These are phyloP conservation scores for Pholiota molesta DNA, from an alignment of 768 basidiomycete species.

Conservation along the genomic window DNA sequence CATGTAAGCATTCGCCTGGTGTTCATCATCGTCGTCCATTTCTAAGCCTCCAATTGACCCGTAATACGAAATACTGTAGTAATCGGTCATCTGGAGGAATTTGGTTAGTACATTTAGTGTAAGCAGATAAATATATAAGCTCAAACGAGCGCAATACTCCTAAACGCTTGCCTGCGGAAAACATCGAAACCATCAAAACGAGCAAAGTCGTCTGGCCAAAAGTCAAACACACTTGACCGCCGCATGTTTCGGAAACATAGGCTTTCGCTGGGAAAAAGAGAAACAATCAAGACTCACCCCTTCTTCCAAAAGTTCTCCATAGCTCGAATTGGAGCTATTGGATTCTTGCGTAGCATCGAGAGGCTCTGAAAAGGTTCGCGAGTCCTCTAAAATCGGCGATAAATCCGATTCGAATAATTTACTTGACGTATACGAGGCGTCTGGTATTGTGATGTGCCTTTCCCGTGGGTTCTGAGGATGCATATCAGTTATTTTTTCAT, in stretches of 20 bases:
- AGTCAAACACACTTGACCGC: not conserved
- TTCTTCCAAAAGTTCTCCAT: slow-evolving; percentile 28
- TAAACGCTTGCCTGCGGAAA: not conserved
- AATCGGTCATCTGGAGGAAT: slow-evolving; percentile 18
- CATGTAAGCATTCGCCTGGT: slow-evolving; percentile 9
- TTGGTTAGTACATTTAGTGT: not conserved
- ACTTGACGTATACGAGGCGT: slow-evolving; percentile 17
- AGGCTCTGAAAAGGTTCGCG: slow-evolving; percentile 23
- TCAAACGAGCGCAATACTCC: too few species aligned
- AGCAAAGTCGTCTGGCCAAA: not conserved
- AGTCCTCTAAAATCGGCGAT: slow-evolving; percentile 41
- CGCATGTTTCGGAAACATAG: too few species aligned
- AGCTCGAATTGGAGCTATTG: slow-evolving; percentile 30
- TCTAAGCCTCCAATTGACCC: slow-evolving; percentile 13
- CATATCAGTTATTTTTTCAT: not conserved
- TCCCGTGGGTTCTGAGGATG: not conserved
- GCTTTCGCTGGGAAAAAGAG: not conserved
- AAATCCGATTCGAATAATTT: slow-evolving; percentile 34
- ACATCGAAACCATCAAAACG: not conserved
- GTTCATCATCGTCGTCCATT: slow-evolving; percentile 10
- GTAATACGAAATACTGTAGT: slow-evolving; percentile 17
- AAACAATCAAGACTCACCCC: slow-evolving; percentile 16
- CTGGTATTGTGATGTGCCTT: slow-evolving; percentile 12
- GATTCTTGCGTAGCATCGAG: slow-evolving; percentile 15
- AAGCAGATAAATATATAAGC: not conserved